Evolutionary conservation across 1,284 basidiomycete genomes (phyloP).

Genomic region (Ceratobasidium sp.): DNA sequence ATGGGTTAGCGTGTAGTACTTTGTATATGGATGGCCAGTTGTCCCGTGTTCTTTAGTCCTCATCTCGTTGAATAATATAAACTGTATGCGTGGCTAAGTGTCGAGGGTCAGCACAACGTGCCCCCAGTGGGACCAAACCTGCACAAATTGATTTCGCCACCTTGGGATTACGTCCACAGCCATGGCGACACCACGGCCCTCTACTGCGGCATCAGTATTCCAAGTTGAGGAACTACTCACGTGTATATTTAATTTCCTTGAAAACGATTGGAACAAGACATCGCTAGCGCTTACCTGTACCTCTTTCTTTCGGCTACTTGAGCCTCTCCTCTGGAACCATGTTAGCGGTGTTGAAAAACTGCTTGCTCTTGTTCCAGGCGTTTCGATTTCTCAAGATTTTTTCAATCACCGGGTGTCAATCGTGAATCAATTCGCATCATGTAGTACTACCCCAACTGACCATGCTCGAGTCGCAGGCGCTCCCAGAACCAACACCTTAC

Average conservation of each 20-base stretch:
- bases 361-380: not conserved
- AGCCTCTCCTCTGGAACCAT: not conserved
- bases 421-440: not conserved
- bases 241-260: not conserved
- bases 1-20: not conserved
- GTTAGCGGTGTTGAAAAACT: not conserved
- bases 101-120: not conserved
- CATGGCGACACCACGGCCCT: not conserved
- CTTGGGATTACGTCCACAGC: not conserved
- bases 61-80: not conserved
- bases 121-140: not conserved
- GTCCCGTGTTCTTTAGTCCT: not conserved
- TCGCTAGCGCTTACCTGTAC: not conserved
- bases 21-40: not conserved
- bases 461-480: not conserved
- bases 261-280: not conserved
- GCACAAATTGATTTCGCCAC: not conserved
- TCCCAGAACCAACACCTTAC: not conserved
- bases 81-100: not conserved
- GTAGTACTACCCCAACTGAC: not conserved
- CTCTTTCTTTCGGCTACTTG: conserved; percentile 1
- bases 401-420: not conserved
- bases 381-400: not conserved
- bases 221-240: not conserved
- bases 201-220: not conserved